Evolutionary conservation across 2,329 filamentous ascomycete species (phyloP).

Genomic region (Ilyonectria destructans): DNA sequence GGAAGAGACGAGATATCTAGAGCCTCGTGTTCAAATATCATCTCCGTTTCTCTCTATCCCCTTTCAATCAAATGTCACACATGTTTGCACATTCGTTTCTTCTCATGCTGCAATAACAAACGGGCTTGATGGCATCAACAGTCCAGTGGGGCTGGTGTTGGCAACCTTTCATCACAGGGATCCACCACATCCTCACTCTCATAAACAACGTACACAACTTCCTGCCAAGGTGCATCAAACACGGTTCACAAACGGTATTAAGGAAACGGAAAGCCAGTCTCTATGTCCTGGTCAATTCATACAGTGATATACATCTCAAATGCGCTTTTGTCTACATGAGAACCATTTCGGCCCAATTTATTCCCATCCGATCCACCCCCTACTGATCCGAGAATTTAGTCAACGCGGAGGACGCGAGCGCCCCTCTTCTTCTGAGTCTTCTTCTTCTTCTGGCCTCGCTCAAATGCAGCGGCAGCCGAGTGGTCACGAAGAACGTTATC

Average conservation of each 20-base stretch:
- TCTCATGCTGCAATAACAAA: not conserved
- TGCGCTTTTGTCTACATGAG: conserved; percentile 54
- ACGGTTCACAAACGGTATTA: not conserved
- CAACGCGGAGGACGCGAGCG: conserved; percentile 80
- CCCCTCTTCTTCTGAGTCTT: conserved; percentile 81
- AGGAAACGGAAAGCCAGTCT: conserved; percentile 26
- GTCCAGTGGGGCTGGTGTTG: not conserved
- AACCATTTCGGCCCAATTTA: conserved; percentile 42
- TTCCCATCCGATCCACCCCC: conserved; percentile 39
- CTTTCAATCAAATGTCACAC: not conserved
- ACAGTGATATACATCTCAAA: conserved; percentile 59
- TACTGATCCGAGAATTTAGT: conserved; percentile 64
- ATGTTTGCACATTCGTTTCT: not conserved
- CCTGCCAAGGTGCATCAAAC: not conserved
- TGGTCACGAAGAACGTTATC: conserved; percentile 97
- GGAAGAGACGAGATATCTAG: not conserved
- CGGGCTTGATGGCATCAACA: not conserved
- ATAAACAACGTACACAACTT: not conserved
- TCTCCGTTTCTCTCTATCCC: not conserved
- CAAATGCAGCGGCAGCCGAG: conserved; percentile 77
- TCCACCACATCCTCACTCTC: not conserved
- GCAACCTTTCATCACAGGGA: not conserved
- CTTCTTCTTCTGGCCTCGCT: conserved; percentile 89
- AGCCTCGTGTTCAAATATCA: not conserved
- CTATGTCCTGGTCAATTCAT: conserved; percentile 47